Conservation (phyloP, 2,329 filamentous ascomycete species). For the Calonectria honghensis region DNA sequence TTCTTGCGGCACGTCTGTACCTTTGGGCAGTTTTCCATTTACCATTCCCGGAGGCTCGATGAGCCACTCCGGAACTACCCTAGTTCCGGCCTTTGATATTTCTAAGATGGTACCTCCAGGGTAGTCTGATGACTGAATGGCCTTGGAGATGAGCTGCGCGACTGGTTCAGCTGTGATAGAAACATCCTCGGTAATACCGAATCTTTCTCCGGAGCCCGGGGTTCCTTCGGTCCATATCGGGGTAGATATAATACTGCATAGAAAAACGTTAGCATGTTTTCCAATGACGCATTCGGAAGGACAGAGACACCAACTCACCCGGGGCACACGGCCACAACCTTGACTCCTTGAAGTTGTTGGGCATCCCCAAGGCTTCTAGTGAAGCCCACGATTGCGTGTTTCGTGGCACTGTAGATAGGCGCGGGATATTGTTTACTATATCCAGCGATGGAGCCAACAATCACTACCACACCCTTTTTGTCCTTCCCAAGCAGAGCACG, state of each 20-base stretch:
- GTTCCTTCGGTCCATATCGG: constrained; percentile 31
- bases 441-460: constrained; percentile 32
- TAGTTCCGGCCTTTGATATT: constrained; percentile 18
- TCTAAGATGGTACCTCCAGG: constrained; percentile 26
- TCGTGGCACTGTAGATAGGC: constrained; percentile 35
- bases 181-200: constrained; percentile 15
- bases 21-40: constrained; percentile 19
- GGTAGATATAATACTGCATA: constrained; percentile 6
- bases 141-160: constrained; percentile 4
- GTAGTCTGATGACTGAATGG: constrained; percentile 8
- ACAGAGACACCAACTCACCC: background rate
- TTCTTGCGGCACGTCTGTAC: constrained; percentile 24
- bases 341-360: constrained; percentile 10
- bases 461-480: constrained; percentile 32
- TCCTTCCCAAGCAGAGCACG: constrained; percentile 36
- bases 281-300: no score
- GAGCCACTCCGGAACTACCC: constrained; percentile 29
- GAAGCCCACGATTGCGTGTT: constrained; percentile 26
- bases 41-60: constrained; percentile 27
- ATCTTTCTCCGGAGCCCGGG: constrained; percentile 23
- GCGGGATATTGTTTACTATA: constrained; percentile 35
- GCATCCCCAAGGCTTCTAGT: constrained; percentile 22
- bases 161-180: constrained; percentile 8
- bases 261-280: background rate
- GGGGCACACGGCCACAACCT: constrained; percentile 28